Percentiles rank a stretch among this genome's conserved stretches.
These are phyloP conservation scores for Kodamaea derodonti DNA, from an alignment of 1,139 yeast genomes.

Conservation along the genomic window DNA sequence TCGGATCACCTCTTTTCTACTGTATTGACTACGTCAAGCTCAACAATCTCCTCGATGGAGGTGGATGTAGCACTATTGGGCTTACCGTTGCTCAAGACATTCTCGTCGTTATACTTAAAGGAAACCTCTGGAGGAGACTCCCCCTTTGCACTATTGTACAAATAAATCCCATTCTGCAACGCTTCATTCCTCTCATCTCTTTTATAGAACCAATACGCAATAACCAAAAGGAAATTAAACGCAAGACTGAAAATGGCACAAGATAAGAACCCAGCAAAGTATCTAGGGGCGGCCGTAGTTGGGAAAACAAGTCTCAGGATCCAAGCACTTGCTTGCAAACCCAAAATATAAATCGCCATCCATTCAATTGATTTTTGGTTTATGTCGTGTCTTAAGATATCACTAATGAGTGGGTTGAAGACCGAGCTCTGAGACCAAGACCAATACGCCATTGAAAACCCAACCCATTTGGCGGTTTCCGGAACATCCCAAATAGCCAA, in stretches of 20 bases:
- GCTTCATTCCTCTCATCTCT: constrained; percentile 10
- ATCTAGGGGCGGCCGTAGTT: constrained; percentile 17
- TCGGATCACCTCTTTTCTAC: too few relatives aligned
- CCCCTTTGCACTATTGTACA: constrained; percentile 9
- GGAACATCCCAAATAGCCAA: constrained; percentile 22
- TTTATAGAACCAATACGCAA: constrained; percentile 11
- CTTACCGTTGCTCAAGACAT: too few relatives aligned
- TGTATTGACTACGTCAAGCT: too few relatives aligned
- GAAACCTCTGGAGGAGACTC: constrained; percentile 6
- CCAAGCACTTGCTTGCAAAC: constrained; percentile 27
- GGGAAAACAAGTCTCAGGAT: constrained; percentile 20
- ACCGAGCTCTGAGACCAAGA: constrained; percentile 23
- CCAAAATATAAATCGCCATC: constrained; percentile 23
- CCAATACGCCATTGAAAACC: constrained; percentile 18
- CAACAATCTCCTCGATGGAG: too few relatives aligned
- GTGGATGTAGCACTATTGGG: too few relatives aligned
- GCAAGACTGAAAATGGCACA: constrained; percentile 15
- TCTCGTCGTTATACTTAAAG: too few relatives aligned
- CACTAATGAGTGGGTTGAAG: constrained; percentile 20
- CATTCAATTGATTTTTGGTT: constrained; percentile 25
- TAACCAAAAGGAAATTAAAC: constrained; percentile 6
- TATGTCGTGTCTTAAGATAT: constrained; percentile 20
- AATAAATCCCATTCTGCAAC: constrained; percentile 8
- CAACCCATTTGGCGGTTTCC: constrained; percentile 19
- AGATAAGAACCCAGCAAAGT: constrained; percentile 14